A percentile compares a stretch with the other conserved stretches of the same genome.
These are phyloP conservation scores for Sporisorium graminicola DNA, from an alignment of 1,284 basidiomycete species.

Conservation along the genomic window DNA sequence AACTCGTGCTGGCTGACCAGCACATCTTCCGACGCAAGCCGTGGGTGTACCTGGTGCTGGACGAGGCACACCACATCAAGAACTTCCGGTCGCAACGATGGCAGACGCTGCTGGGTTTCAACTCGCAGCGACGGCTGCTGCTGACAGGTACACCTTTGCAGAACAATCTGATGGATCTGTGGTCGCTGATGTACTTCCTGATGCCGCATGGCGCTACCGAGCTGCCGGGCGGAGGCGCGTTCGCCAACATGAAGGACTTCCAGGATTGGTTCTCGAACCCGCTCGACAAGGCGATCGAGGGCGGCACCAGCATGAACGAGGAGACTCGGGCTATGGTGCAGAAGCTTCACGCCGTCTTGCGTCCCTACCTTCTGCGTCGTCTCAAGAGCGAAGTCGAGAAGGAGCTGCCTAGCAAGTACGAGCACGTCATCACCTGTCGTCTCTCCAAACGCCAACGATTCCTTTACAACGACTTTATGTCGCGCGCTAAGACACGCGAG, in stretches of 20 bases:
- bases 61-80: constrained; percentile 99
- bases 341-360: constrained; percentile 90
- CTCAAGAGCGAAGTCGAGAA: constrained; percentile 96
- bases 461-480: constrained; percentile 99
- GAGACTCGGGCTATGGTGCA: constrained; percentile 87
- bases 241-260: constrained; percentile 93
- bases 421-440: constrained; percentile 90
- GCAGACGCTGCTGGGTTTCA: constrained; percentile 94
- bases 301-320: constrained; percentile 82
- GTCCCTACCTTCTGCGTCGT: constrained; percentile 92
- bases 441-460: constrained; percentile 95
- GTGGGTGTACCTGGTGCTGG: constrained; percentile 96
- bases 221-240: constrained; percentile 75
- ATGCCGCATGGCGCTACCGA: constrained; percentile 79
- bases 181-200: constrained; percentile 93
- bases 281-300: constrained; percentile 92
- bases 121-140: constrained; percentile 86
- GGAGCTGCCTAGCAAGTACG: constrained; percentile 93
- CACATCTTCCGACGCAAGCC: constrained; percentile 93
- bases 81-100: constrained; percentile 96
- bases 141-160: constrained; percentile 94
- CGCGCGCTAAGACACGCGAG: constrained; percentile 85
- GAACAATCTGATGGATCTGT: constrained; percentile 94
- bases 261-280: constrained; percentile 92
- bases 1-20: constrained; percentile 87